Evolutionary conservation across 2,329 filamentous ascomycete species (phyloP).

Genomic region (Scedosporium dehoogii): DNA sequence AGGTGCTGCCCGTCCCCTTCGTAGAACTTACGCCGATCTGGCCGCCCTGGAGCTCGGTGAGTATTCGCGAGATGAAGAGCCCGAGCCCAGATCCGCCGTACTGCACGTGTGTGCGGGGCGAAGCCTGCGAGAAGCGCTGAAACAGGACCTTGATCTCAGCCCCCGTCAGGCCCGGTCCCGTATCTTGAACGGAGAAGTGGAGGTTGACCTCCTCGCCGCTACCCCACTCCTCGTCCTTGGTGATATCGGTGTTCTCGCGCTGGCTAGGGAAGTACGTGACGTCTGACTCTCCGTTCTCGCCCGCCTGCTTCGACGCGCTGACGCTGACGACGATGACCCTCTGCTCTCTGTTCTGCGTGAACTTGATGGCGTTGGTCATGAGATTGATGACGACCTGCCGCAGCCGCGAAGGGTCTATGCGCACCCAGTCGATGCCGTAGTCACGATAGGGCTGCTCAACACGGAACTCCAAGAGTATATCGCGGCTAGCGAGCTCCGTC

Average conservation of each 20-base stretch:
- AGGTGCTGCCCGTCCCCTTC: constrained; percentile 60
- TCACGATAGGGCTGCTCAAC: constrained; percentile 58
- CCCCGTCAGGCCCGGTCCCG: constrained; percentile 54
- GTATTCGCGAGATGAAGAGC: constrained; percentile 65
- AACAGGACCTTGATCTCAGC: constrained; percentile 59
- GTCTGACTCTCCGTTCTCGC: constrained; percentile 22
- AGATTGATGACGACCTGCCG: constrained; percentile 70
- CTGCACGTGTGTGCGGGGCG: constrained; percentile 59
- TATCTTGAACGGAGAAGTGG: constrained; percentile 63
- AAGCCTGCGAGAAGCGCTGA: constrained; percentile 59
- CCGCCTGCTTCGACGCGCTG: constrained; percentile 47
- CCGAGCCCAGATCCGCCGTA: constrained; percentile 63
- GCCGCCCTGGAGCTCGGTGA: constrained; percentile 68
- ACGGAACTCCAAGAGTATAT: constrained; percentile 60
- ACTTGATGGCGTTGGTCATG: constrained; percentile 58
- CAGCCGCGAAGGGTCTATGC: constrained; percentile 64
- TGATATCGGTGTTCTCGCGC: constrained; percentile 27
- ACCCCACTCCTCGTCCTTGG: constrained; percentile 57
- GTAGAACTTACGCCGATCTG: constrained; percentile 64
- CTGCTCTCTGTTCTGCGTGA: constrained; percentile 49
- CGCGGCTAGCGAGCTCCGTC: constrained; percentile 60
- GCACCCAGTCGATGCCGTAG: constrained; percentile 60
- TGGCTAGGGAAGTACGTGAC: constrained; percentile 9
- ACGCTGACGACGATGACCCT: constrained; percentile 54
- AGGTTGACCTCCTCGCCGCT: constrained; percentile 60